Evolutionary conservation across 495 filamentous ascomycete genomes (phyloP).

Genomic region (Annulohypoxylon bovei): DNA sequence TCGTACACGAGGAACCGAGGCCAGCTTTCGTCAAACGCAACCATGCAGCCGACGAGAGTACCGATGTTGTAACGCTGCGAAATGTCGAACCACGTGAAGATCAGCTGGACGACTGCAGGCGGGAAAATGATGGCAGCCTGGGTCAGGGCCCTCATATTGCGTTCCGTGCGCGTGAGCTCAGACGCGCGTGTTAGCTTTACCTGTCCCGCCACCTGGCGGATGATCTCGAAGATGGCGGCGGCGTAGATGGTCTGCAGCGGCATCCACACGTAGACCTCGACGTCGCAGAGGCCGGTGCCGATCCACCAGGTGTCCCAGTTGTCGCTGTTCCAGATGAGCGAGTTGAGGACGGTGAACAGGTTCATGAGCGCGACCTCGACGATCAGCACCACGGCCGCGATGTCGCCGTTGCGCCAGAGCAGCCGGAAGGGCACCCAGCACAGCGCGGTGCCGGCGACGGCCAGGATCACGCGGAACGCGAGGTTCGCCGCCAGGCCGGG

Average conservation of each 20-base stretch:
- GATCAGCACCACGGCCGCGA: conserved; percentile 70
- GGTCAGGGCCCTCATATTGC: conserved; percentile 61
- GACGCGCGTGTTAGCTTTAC: conserved; percentile 67
- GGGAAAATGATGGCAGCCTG: conserved; percentile 76
- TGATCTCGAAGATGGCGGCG: conserved; percentile 74
- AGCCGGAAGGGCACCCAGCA: conserved; percentile 65
- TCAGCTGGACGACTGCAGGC: conserved; percentile 71
- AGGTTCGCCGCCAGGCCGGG: conserved; percentile 52
- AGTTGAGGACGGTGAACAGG: conserved; percentile 75
- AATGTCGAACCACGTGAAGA: conserved; percentile 75
- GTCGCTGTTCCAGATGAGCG: conserved; percentile 82
- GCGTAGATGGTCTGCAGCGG: conserved; percentile 67
- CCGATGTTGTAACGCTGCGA: conserved; percentile 76
- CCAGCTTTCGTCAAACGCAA: conserved; percentile 75
- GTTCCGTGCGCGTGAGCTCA: conserved; percentile 61
- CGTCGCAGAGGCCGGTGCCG: conserved; percentile 82
- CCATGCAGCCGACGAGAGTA: conserved; percentile 76
- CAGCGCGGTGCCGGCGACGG: conserved; percentile 65
- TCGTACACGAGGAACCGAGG: conserved; percentile 70
- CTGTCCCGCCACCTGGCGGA: conserved; percentile 80
- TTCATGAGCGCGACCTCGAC: conserved; percentile 72
- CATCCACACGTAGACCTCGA: conserved; percentile 72
- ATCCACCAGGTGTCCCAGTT: conserved; percentile 73
- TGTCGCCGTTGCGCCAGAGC: conserved; percentile 67
- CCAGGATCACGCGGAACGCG: conserved; percentile 60